Conservation (phyloP, 805 yeast species). For the Candida ipomoeae region DNA sequence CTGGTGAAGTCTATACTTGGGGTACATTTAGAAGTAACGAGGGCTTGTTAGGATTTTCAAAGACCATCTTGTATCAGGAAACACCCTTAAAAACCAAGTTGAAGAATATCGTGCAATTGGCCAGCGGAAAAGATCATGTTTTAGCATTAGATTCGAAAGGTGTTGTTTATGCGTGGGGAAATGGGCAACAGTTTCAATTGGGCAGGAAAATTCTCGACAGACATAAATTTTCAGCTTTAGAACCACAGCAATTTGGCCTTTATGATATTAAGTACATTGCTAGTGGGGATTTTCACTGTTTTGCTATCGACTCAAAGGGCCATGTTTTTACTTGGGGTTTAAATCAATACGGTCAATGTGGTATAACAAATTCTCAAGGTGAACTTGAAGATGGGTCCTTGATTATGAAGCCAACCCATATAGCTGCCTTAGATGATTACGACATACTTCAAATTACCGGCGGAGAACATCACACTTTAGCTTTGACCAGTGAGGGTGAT, state of each 20-base stretch:
- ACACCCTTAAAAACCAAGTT: conserved; percentile 61
- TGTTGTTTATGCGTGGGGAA: conserved; percentile 94
- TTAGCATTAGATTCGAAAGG: conserved; percentile 82
- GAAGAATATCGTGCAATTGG: conserved; percentile 72
- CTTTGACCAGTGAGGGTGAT: conserved; percentile 67
- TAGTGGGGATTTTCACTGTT: conserved; percentile 93
- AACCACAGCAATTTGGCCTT: conserved; percentile 80
- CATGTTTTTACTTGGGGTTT: conserved; percentile 88
- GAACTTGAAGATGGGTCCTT: conserved; percentile 82
- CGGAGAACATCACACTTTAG: conserved; percentile 92
- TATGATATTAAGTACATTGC: conserved; percentile 76
- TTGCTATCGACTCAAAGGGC: conserved; percentile 76
- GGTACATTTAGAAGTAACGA: conserved; percentile 95
- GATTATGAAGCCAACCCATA: conserved; percentile 70
- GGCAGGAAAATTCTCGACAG: conserved; percentile 84
- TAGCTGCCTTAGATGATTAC: conserved; percentile 58
- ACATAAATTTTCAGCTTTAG: conserved; percentile 66
- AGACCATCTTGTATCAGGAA: conserved; percentile 57
- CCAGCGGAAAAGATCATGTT: conserved; percentile 90
- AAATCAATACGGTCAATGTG: conserved; percentile 97
- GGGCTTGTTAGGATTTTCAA: conserved; percentile 81
- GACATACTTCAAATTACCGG: conserved; percentile 65
- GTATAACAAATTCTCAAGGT: conserved; percentile 54
- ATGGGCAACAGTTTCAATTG: conserved; percentile 88
- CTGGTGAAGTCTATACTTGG: conserved; percentile 94